These are phyloP conservation scores for Theileria equi DNA, from an alignment of 169 alveolate genomes.

Conservation along the genomic window DNA sequence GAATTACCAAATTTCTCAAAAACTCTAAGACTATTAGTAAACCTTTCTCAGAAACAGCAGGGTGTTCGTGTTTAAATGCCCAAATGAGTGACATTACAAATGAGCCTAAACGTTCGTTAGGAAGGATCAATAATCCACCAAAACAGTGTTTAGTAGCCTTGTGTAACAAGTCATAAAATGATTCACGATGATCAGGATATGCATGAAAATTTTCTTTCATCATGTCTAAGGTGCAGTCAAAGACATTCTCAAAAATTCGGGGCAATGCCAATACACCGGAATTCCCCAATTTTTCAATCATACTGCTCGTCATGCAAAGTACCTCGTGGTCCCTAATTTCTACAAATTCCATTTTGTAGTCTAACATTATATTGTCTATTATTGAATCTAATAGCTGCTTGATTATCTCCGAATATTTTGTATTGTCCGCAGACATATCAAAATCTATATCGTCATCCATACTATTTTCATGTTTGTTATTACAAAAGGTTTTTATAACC, in stretches of 20 bases:
- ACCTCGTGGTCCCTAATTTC: constrained; percentile 78
- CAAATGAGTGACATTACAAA: constrained; percentile 83
- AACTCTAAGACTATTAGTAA: constrained; percentile 76
- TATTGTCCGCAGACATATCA: background rate
- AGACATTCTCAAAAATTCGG: constrained; percentile 79
- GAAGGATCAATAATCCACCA: constrained; percentile 74
- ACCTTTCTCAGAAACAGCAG: constrained; percentile 88
- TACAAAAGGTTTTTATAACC: background rate
- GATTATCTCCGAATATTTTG: constrained; percentile 51
- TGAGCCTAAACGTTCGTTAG: constrained; percentile 76
- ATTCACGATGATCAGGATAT: constrained; percentile 88
- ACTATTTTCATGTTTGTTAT: background rate
- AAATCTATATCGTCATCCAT: background rate
- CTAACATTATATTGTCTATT: constrained; percentile 63
- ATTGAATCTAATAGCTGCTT: constrained; percentile 60
- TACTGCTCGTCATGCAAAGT: constrained; percentile 65
- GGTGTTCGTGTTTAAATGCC: constrained; percentile 90
- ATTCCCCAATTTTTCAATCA: constrained; percentile 70
- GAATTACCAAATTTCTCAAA: constrained; percentile 58
- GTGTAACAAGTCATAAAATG: constrained; percentile 80
- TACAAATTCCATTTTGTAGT: constrained; percentile 67
- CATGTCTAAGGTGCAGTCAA: constrained; percentile 85
- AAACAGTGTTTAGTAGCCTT: constrained; percentile 80
- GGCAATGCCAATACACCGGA: constrained; percentile 75
- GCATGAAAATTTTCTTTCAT: constrained; percentile 87